Percentiles rank a stretch among this genome's conserved stretches.
These are phyloP conservation scores for Neurospora sp. DNA, from an alignment of 495 filamentous ascomycete genomes.

Conservation along the genomic window DNA sequence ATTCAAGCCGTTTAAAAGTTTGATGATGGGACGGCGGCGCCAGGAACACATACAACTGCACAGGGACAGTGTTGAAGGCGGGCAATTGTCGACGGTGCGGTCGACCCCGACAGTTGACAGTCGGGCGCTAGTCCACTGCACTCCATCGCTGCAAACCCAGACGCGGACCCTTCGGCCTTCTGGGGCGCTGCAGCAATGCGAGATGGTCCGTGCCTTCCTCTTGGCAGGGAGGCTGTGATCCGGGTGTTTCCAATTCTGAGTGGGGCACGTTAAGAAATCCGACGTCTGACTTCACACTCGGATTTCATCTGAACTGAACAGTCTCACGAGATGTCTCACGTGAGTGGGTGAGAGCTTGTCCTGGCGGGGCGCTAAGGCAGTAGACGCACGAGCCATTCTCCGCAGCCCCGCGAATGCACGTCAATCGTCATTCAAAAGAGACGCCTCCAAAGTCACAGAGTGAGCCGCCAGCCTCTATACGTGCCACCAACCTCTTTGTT, in stretches of 20 bases:
- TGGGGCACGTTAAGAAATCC: background rate
- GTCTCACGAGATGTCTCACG: background rate
- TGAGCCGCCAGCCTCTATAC: background rate
- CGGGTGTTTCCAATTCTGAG: background rate
- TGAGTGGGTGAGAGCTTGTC: background rate
- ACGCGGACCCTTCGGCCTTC: conserved; percentile 21
- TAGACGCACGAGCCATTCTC: background rate
- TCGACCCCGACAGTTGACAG: background rate
- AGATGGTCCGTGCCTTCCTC: conserved; percentile 18
- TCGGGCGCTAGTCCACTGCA: background rate
- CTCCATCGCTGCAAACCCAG: conserved; percentile 5
- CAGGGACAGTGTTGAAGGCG: background rate
- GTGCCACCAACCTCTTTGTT: background rate
- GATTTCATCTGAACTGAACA: background rate
- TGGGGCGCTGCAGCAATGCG: conserved; percentile 1
- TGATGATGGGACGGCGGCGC: background rate
- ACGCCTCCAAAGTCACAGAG: background rate
- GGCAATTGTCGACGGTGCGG: background rate
- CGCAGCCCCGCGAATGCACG: background rate
- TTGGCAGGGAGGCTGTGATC: conserved; percentile 20
- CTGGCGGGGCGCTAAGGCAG: background rate
- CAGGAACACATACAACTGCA: background rate
- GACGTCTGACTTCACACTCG: background rate
- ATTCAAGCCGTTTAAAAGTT: background rate
- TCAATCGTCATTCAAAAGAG: background rate